Base-by-base conservation (phyloP, 345 rosid genomes). In the Dipteronia sinensis region DNA sequence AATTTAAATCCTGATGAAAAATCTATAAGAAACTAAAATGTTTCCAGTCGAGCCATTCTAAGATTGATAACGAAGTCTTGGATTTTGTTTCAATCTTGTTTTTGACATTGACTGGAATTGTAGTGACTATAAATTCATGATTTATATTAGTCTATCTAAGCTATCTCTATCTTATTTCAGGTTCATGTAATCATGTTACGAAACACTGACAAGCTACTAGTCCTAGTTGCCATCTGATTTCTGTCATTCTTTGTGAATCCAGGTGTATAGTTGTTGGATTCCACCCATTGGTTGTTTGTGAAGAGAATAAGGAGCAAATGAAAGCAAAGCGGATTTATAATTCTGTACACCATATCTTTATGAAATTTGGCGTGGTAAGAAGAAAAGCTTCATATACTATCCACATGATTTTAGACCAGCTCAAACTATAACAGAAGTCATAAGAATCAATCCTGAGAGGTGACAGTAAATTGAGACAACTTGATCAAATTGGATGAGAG, bases 361-460 rank as follows among this genome's bases (percentile, higher is more conserved):
- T 84, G 86, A 85, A 83, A 79, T 86, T 78, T 69, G 89, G 89
- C 78, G 97, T 90, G 94, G 98, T 94, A 85, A 89, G 86, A 76
- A 79, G 72, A 0, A 65, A 68, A 79, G 53, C 53, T 65, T 75
- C 51, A 65, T 25, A 22, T 8, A 74, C 47, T 64, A 7, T 67
- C 13, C 5, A 6, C 27, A 23, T 71, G 65, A 4, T 68, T 68
- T 23, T 1, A 11, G 10, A 23, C 31, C 72, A 42, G 6, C 44
- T 40, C 44, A 40, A 40, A 40, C 44, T 40, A 13, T 9, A 19
- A 68, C 4, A 44, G 31, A 44, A 44, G 53, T 23, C 23, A 6
- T 10, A 47, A 46, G 58, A 69, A 69, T 70, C 5, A 5, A 25
- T 9, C 15, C 12, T 13, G 29, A 40, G 53, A 34, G 17, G 10